Percentiles rank a stretch among this genome's conserved stretches.
Evolutionary conservation across 495 filamentous ascomycete genomes (phyloP).

Genomic region (Neurospora sp.): DNA sequence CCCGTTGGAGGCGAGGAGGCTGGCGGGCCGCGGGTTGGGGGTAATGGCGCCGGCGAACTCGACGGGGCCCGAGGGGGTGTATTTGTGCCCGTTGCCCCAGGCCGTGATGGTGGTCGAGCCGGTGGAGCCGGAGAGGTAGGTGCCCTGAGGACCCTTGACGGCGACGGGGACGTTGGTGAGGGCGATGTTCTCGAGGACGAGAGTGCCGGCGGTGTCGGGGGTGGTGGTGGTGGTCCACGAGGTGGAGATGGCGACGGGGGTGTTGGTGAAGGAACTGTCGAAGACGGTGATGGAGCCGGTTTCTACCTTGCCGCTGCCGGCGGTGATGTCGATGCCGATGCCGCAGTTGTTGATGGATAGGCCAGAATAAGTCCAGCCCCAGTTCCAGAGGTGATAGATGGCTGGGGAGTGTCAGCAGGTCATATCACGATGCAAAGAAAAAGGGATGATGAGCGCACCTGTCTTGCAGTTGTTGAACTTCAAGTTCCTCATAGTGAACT

Average conservation of each 20-base stretch:
- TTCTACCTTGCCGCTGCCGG: constrained; percentile 39
- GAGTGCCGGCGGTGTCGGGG: constrained; percentile 39
- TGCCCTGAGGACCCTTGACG: constrained; percentile 43
- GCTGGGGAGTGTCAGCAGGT: constrained; percentile 33
- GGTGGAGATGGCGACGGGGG: constrained; percentile 58
- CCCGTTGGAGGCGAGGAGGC: constrained; percentile 26
- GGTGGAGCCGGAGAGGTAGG: constrained; percentile 46
- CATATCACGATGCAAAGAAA: constrained; percentile 35
- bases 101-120: constrained; percentile 43
- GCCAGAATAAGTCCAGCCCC: constrained; percentile 48
- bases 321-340: constrained; percentile 53
- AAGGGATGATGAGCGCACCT: constrained; percentile 26
- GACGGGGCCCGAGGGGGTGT: constrained; percentile 33
- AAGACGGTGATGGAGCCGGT: constrained; percentile 63
- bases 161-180: constrained; percentile 52
- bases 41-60: constrained; percentile 25
- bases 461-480: constrained; percentile 52
- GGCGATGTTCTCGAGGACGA: constrained; percentile 57
- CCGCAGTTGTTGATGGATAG: constrained; percentile 54
- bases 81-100: constrained; percentile 38
- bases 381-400: constrained; percentile 45
- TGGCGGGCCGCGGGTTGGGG: constrained; percentile 28
- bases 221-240: constrained; percentile 42
- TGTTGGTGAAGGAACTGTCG: constrained; percentile 67
- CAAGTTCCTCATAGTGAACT: constrained; percentile 71